Percentiles rank a stretch among this genome's conserved stretches.
Conservation (phyloP, 2,329 filamentous ascomycete species). For the Pseudogymnoascus sp. region DNA sequence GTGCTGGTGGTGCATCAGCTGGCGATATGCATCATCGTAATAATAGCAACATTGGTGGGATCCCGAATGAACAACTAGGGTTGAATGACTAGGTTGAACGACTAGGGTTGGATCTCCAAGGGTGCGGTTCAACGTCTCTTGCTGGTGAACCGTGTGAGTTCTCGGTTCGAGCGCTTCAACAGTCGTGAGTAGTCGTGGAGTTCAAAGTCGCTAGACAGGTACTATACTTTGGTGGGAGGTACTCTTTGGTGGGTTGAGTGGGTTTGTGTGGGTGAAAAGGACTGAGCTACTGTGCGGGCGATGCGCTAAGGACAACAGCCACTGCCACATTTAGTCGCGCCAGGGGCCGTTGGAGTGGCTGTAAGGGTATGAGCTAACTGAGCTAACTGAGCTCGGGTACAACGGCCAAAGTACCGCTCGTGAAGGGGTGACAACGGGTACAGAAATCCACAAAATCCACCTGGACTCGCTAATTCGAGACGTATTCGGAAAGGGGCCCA, state of each 20-base stretch:
- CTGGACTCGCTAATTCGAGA: conserved; percentile 7
- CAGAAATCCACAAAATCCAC: not conserved
- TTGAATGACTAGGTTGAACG: not conserved
- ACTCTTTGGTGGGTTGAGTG: not conserved
- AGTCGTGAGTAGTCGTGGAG: not conserved
- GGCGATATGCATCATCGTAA: conserved; percentile 1
- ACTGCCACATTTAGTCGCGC: not conserved
- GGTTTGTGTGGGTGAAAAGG: not conserved
- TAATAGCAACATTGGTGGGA: conserved; percentile 1
- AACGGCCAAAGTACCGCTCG: not conserved
- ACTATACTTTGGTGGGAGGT: not conserved
- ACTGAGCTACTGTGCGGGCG: not conserved
- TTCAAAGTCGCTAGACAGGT: not conserved
- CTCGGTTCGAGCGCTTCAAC: not conserved
- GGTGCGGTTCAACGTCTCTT: conserved; percentile 1
- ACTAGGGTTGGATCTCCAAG: conserved; percentile 6
- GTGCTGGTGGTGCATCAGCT: conserved; percentile 6
- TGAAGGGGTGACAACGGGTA: conserved; percentile 3
- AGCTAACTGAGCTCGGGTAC: not conserved
- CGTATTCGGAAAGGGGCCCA: conserved; percentile 7
- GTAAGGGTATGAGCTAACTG: not conserved
- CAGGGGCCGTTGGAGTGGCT: not conserved
- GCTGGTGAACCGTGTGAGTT: not conserved
- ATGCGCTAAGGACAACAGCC: not conserved
- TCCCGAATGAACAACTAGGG: not conserved